Conservation (phyloP, 2,329 filamentous ascomycete species). For the Fusarium nygamai region DNA sequence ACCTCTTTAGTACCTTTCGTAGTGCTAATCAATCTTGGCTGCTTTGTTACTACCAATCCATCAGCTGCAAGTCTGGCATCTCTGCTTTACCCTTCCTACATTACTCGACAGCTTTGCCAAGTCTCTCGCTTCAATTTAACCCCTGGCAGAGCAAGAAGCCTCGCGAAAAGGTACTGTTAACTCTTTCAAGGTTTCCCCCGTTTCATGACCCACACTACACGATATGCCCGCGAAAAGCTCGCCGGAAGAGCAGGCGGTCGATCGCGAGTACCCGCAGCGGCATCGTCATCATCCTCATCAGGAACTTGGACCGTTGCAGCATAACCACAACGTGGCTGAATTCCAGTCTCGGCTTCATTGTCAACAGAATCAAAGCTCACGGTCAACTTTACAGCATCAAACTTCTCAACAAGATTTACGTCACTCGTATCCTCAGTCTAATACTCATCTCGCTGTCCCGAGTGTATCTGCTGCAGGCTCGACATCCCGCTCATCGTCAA, state of each 20-base stretch:
- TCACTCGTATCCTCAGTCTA: slow-evolving; percentile 11
- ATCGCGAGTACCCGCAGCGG: slow-evolving; percentile 33
- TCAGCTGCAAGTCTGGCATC: slow-evolving; percentile 1
- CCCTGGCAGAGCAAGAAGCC: slow-evolving; percentile 18
- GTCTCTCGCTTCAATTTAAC: slow-evolving; percentile 24
- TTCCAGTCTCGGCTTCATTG: slow-evolving; percentile 11
- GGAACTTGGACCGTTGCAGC: slow-evolving; percentile 25
- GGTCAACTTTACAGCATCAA: slow-evolving; percentile 16
- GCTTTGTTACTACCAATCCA: not conserved
- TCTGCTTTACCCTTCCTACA: not conserved
- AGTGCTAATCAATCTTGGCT: not conserved
- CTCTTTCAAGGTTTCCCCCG: slow-evolving; percentile 4
- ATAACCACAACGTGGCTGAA: slow-evolving; percentile 17
- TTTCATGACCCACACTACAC: slow-evolving; percentile 43
- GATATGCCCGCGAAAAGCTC: slow-evolving; percentile 40
- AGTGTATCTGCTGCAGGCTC: slow-evolving; percentile 23
- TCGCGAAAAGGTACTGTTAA: slow-evolving; percentile 27
- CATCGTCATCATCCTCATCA: slow-evolving; percentile 28
- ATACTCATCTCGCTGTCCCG: slow-evolving; percentile 20
- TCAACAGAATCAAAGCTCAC: slow-evolving; percentile 28
- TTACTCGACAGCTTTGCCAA: slow-evolving; percentile 17
- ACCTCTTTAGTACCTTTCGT: not conserved
- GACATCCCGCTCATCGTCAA: slow-evolving; percentile 33
- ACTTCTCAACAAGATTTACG: not conserved
- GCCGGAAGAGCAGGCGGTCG: slow-evolving; percentile 33